Conservation (phyloP, 1,284 basidiomycete species). For the Calocybe gambosa region DNA sequence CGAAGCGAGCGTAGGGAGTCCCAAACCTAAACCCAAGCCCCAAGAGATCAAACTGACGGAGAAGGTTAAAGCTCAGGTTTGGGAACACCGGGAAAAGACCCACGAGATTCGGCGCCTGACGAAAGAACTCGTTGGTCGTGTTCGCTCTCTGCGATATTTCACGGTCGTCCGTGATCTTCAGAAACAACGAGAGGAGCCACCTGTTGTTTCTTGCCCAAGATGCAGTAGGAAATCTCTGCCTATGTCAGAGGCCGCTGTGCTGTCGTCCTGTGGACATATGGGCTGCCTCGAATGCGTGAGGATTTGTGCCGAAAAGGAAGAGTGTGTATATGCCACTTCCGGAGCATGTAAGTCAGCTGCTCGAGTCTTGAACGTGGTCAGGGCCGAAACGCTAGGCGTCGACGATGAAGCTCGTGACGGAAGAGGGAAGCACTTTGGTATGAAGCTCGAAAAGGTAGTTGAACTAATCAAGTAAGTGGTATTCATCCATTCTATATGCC, state of each 20-base stretch:
- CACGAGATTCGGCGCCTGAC: conserved; percentile 78
- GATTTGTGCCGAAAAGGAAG: conserved; percentile 68
- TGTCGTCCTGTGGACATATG: conserved; percentile 88
- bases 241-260: conserved; percentile 69
- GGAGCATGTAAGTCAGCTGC: conserved; percentile 71
- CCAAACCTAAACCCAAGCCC: conserved; percentile 47
- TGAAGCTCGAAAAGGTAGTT: conserved; percentile 84
- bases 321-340: conserved; percentile 68
- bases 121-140: conserved; percentile 84
- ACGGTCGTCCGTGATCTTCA: conserved; percentile 86
- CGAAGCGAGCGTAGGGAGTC: conserved; percentile 48
- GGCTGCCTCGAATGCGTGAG: conserved; percentile 75
- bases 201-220: conserved; percentile 53
- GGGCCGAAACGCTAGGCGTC: conserved; percentile 75
- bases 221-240: conserved; percentile 55
- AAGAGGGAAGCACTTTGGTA: conserved; percentile 77
- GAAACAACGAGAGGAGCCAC: conserved; percentile 55
- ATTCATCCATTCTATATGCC: neutral
- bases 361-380: conserved; percentile 74
- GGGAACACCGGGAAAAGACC: conserved; percentile 82
- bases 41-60: conserved; percentile 50
- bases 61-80: conserved; percentile 57
- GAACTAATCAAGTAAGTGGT: conserved; percentile 69
- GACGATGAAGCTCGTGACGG: conserved; percentile 73
- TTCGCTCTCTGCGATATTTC: conserved; percentile 87